Evolutionary conservation across 495 filamentous ascomycete genomes (phyloP).

Genomic region (Trichocladium antarcticum): DNA sequence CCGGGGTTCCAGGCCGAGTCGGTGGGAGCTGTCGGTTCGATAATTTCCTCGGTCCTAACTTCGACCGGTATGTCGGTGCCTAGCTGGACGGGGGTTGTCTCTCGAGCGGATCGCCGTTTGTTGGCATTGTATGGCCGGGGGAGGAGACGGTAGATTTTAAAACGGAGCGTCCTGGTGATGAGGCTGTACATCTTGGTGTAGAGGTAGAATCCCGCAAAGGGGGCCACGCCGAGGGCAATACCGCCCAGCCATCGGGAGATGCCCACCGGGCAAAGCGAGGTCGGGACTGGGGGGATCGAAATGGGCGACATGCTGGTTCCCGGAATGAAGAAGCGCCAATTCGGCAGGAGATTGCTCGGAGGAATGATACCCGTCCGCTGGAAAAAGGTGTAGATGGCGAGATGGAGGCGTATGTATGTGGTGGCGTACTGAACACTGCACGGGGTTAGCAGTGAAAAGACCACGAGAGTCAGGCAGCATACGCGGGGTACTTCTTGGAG

Average conservation of each 20-base stretch:
- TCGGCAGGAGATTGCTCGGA: conserved; percentile 29
- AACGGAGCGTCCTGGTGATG: conserved; percentile 4
- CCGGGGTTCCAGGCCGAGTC: background rate
- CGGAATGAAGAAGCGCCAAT: conserved; percentile 37
- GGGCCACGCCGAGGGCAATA: conserved; percentile 22
- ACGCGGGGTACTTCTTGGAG: conserved; percentile 1
- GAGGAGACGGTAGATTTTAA: conserved; percentile 9
- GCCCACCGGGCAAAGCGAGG: conserved; percentile 13
- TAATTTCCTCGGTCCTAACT: background rate
- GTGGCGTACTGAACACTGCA: conserved; percentile 21
- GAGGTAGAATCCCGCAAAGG: conserved; percentile 27
- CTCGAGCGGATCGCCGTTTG: conserved; percentile 1
- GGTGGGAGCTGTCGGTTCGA: background rate
- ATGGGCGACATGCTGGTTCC: conserved; percentile 40
- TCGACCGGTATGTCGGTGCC: background rate
- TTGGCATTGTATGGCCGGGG: conserved; percentile 13
- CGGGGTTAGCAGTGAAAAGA: background rate
- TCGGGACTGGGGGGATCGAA: conserved; percentile 24
- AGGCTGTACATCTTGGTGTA: conserved; percentile 10
- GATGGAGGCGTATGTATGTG: conserved; percentile 33
- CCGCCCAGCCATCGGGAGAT: conserved; percentile 25
- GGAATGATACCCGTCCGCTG: conserved; percentile 40
- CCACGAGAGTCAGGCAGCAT: background rate
- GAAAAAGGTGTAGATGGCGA: conserved; percentile 38
- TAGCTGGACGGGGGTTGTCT: background rate